These are phyloP conservation scores for Lanmaoa pseudosensibilis DNA, from an alignment of 768 basidiomycete species.

Conservation along the genomic window DNA sequence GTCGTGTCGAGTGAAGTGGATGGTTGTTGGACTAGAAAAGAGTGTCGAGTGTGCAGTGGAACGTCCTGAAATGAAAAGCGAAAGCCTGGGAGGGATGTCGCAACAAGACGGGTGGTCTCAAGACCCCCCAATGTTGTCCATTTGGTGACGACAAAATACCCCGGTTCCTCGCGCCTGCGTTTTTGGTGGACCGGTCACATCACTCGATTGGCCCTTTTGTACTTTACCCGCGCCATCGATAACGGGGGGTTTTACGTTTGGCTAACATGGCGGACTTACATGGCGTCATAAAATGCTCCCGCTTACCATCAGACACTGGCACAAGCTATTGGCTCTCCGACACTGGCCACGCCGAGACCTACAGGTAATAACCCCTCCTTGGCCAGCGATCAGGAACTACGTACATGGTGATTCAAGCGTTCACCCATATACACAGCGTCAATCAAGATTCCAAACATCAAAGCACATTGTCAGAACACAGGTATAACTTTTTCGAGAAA, in stretches of 20 bases:
- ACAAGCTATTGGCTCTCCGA: not conserved
- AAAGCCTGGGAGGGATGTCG: slow-evolving; percentile 2
- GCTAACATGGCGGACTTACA: not conserved
- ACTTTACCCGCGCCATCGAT: not conserved
- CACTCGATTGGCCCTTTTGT: not conserved
- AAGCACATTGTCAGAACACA: not conserved
- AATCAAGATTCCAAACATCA: not conserved
- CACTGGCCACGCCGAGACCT: not conserved
- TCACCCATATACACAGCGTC: not conserved
- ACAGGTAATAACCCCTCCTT: not conserved
- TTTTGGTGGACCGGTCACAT: slow-evolving; percentile 1
- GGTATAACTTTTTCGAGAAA: slow-evolving; percentile 1
- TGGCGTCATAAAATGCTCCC: not conserved
- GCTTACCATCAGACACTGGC: not conserved
- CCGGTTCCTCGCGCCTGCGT: slow-evolving; percentile 1
- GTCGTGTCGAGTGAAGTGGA: not conserved
- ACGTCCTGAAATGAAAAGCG: not conserved
- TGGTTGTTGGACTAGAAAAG: not conserved
- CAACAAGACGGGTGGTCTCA: slow-evolving; percentile 21
- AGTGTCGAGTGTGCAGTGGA: not conserved
- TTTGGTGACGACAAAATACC: slow-evolving; percentile 12
- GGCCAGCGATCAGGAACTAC: not conserved
- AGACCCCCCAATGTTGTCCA: slow-evolving; percentile 25
- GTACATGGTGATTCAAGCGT: not conserved
- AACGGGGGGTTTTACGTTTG: not conserved